Percentiles rank a stretch among this genome's conserved stretches.
These are phyloP conservation scores for Colletotrichum noveboracense DNA, from an alignment of 2,329 filamentous ascomycete species.

Conservation along the genomic window DNA sequence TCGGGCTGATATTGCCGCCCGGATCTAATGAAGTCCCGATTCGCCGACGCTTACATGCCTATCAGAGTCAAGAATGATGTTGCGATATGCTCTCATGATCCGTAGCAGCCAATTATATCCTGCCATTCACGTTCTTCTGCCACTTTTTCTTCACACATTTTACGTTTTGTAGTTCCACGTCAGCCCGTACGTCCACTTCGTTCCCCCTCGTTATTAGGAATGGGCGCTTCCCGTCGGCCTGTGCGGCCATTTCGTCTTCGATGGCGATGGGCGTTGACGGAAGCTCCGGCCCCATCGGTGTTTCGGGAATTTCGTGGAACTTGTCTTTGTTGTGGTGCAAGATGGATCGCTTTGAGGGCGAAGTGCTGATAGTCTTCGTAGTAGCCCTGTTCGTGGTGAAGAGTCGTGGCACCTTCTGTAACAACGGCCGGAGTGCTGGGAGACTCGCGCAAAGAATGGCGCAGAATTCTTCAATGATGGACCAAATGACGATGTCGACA, in stretches of 20 bases:
- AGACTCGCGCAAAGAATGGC: constrained; percentile 50
- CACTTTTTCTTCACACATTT: not conserved
- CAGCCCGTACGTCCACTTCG: not conserved
- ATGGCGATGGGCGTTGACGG: constrained; percentile 10
- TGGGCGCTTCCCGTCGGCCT: constrained; percentile 11
- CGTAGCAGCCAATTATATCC: not conserved
- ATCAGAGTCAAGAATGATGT: not conserved
- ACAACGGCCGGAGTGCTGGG: constrained; percentile 43
- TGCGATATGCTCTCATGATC: not conserved
- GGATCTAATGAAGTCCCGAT: not conserved
- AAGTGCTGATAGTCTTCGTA: not conserved
- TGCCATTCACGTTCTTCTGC: not conserved
- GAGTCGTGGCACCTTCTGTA: constrained; percentile 21
- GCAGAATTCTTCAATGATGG: constrained; percentile 32
- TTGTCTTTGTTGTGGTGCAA: not conserved
- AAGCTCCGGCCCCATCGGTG: not conserved
- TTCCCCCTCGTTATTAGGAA: not conserved
- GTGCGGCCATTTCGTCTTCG: constrained; percentile 14
- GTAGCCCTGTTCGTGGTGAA: constrained; percentile 17
- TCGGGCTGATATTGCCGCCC: not conserved
- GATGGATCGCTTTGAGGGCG: constrained; percentile 1
- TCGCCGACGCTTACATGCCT: not conserved
- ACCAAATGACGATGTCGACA: constrained; percentile 36
- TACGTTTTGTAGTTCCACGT: constrained; percentile 3
- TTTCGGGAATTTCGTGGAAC: not conserved